Conservation (phyloP, 805 yeast genomes). For the Yarrowia sp. region DNA sequence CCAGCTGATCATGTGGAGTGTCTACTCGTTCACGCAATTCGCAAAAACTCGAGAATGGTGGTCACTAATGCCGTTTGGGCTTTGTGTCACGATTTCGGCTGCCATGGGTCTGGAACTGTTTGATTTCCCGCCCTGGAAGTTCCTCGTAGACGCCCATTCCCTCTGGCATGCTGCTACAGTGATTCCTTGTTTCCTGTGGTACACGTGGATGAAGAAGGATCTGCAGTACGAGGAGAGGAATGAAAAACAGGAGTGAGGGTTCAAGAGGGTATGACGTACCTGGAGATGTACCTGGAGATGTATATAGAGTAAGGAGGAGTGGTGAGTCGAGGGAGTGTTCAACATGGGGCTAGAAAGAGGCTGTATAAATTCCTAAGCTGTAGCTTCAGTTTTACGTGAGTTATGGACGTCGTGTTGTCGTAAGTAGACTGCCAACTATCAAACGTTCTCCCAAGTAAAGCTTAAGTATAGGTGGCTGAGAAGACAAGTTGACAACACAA, state of each 20-base stretch:
- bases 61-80: slow-evolving; percentile 60
- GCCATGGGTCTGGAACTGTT: slow-evolving; percentile 92
- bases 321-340: too few species aligned
- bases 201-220: slow-evolving; percentile 56
- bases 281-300: background rate
- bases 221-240: slow-evolving; percentile 38
- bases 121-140: slow-evolving; percentile 79
- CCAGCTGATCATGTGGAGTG: slow-evolving; percentile 67
- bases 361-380: too few species aligned
- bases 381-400: too few species aligned
- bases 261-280: slow-evolving; percentile 22
- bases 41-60: slow-evolving; percentile 47
- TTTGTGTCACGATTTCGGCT: slow-evolving; percentile 60
- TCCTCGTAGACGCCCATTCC: slow-evolving; percentile 87
- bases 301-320: too few species aligned
- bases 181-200: slow-evolving; percentile 78
- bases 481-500: too few species aligned
- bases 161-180: slow-evolving; percentile 92
- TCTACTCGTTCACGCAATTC: slow-evolving; percentile 49
- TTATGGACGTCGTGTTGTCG: too few species aligned
- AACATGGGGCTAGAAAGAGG: too few species aligned
- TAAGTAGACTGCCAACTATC: too few species aligned
- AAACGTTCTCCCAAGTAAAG: too few species aligned
- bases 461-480: too few species aligned
- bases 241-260: slow-evolving; percentile 28